phyloP scores from a whole-genome alignment of 257 asterid species.

The Forsythia viridissima region DNA sequence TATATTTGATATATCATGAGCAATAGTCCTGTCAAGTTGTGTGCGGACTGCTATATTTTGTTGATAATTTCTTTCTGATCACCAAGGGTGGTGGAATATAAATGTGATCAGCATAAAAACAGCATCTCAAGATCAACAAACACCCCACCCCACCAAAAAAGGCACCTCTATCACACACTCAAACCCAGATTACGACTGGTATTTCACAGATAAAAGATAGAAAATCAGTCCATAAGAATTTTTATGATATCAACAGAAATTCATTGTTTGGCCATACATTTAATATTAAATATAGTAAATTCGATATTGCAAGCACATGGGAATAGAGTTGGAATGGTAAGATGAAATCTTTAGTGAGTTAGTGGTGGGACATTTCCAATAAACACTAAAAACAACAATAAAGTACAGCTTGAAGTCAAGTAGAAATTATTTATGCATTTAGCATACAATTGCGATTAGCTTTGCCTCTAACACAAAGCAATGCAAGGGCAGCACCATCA shows the following conservation, averaged over 20 bases:
- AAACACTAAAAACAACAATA: background rate
- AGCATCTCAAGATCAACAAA: background rate
- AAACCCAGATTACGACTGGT: background rate
- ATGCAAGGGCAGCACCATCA: background rate
- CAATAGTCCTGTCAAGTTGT: constrained; percentile 1
- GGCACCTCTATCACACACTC: background rate
- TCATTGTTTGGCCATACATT: background rate
- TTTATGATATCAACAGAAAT: background rate
- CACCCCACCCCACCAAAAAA: background rate
- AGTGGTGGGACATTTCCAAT: background rate
- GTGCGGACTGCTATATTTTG: background rate
- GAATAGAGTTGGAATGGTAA: background rate
- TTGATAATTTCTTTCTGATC: background rate
- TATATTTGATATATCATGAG: background rate
- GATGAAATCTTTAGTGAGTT: background rate
- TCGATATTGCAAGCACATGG: background rate
- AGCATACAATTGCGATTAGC: background rate
- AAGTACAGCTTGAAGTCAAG: background rate
- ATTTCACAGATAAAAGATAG: background rate
- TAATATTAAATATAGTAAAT: background rate
- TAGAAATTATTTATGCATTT: background rate
- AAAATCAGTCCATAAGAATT: background rate
- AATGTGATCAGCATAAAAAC: background rate
- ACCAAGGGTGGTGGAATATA: background rate
- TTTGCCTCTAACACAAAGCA: background rate